A percentile compares a stretch with the other conserved stretches of the same genome.
Evolutionary conservation across 495 filamentous ascomycete species (phyloP).

Genomic region (Xylaria castorea): DNA sequence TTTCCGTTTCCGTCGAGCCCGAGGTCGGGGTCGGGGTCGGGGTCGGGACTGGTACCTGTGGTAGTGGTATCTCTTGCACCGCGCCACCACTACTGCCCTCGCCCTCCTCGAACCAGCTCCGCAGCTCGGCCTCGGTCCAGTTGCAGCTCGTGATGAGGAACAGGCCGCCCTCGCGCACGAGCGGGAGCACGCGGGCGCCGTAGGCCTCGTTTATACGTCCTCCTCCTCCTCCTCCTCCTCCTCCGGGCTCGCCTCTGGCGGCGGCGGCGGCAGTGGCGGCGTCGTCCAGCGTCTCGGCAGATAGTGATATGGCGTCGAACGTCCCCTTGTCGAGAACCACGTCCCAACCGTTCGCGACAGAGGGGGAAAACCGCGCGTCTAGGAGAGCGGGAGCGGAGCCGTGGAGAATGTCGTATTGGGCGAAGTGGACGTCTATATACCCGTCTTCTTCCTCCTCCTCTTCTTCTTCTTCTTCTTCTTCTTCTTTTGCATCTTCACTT

Average conservation of each 20-base stretch:
- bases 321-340: constrained; percentile 95
- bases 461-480: constrained; percentile 24
- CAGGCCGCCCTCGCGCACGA: constrained; percentile 73
- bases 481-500: constrained; percentile 22
- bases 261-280: constrained; percentile 49
- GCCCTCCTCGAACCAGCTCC: constrained; percentile 68
- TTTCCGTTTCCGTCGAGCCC: not conserved
- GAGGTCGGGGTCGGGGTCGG: not conserved
- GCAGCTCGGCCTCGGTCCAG: constrained; percentile 92
- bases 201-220: constrained; percentile 75
- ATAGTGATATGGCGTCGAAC: constrained; percentile 89
- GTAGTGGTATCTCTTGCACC: not conserved
- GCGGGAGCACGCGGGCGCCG: constrained; percentile 63
- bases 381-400: constrained; percentile 45
- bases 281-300: constrained; percentile 59
- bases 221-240: too few relatives aligned
- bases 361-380: constrained; percentile 44
- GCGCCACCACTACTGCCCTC: too few relatives aligned
- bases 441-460: constrained; percentile 26
- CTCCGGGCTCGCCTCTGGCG: constrained; percentile 61
- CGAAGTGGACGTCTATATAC: constrained; percentile 62
- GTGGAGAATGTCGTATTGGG: constrained; percentile 77
- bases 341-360: constrained; percentile 68
- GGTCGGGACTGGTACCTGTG: too few relatives aligned
- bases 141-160: constrained; percentile 94